A percentile compares a stretch with the other conserved stretches of the same genome.
phyloP scores from a whole-genome alignment of 306 rosid genomes.

The Vigna unguiculata region DNA sequence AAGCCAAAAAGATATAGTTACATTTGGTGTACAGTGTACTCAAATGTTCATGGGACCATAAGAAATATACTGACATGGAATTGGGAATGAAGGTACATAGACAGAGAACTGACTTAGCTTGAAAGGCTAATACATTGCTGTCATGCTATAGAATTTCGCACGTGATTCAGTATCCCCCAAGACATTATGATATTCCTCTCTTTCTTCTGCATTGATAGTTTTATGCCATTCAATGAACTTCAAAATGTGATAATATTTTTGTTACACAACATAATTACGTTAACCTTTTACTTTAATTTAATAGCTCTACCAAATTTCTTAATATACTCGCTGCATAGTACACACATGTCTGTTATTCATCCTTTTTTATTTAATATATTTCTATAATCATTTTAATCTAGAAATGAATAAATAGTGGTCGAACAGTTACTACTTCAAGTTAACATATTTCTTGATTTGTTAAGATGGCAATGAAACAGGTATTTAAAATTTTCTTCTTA shows the following conservation, averaged over 20 bases:
- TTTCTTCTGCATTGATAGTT: background rate
- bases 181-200: background rate
- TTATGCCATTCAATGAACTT: slow-evolving; percentile 7
- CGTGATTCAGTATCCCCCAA: background rate
- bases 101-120: slow-evolving; percentile 42
- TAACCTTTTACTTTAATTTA: background rate
- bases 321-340: background rate
- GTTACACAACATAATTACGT: background rate
- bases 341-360: background rate
- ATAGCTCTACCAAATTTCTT: background rate
- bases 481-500: background rate
- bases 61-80: slow-evolving; percentile 16
- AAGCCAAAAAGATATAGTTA: background rate
- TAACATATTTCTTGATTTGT: background rate
- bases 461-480: background rate
- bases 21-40: slow-evolving; percentile 4
- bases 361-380: background rate
- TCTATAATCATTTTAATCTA: background rate
- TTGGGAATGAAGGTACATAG: slow-evolving; percentile 6
- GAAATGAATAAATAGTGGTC: background rate
- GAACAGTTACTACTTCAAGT: background rate
- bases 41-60: slow-evolving; percentile 45
- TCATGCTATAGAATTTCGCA: background rate
- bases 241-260: background rate
- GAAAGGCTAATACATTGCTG: slow-evolving; percentile 39